These are phyloP conservation scores for Chlamydomonas asymmetrica DNA, from an alignment of 139 green algal species.

Conservation along the genomic window DNA sequence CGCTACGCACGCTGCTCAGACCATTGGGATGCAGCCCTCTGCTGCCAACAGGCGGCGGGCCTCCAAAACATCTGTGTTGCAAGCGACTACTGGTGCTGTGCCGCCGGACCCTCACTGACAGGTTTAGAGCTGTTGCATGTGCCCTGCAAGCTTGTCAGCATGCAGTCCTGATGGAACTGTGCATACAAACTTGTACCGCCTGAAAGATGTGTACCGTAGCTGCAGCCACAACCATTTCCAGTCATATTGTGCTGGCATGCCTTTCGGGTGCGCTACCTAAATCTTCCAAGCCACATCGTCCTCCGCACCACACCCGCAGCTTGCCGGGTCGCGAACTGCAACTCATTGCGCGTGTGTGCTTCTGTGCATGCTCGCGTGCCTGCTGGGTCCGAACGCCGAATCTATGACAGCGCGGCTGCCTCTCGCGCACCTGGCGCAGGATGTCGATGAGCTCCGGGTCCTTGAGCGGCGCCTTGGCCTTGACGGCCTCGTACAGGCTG, in stretches of 20 bases:
- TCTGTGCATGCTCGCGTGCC: not conserved
- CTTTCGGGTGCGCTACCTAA: not conserved
- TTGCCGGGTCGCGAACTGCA: not conserved
- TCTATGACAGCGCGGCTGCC: not conserved
- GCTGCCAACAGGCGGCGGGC: no score
- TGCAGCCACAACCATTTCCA: no score
- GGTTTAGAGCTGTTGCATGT: no score
- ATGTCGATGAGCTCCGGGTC: constrained; percentile 77
- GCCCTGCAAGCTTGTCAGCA: no score
- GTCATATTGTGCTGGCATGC: not conserved
- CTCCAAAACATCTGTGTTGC: no score
- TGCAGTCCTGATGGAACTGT: no score
- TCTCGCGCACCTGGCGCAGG: constrained; percentile 60
- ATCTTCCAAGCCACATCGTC: not conserved
- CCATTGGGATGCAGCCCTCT: no score
- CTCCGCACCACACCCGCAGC: not conserved
- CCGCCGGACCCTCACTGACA: no score
- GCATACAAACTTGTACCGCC: no score
- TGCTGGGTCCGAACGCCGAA: not conserved
- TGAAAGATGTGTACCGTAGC: no score
- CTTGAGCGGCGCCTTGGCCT: constrained; percentile 31
- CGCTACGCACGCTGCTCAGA: no score
- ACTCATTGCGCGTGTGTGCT: not conserved
- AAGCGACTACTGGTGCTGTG: no score
- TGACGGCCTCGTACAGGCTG: constrained; percentile 34